Evolutionary conservation across 2,329 filamentous ascomycete species (phyloP).

Genomic region (Penicillium occitanis): DNA sequence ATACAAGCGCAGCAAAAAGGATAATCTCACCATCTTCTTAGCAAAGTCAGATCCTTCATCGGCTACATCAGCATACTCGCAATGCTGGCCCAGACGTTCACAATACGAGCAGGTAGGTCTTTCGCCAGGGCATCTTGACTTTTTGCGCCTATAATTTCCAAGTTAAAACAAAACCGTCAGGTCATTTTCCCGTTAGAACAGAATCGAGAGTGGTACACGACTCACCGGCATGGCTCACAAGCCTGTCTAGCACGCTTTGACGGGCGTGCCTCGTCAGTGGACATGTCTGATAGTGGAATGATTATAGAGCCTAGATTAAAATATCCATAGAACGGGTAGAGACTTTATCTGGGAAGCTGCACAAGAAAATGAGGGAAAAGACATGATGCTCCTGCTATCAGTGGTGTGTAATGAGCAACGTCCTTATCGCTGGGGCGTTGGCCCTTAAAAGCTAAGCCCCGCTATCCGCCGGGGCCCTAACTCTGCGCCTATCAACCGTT

Average conservation of each 20-base stretch:
- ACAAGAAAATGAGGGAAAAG: background rate
- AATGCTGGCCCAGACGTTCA: slow-evolving; percentile 48
- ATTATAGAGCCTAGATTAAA: no score
- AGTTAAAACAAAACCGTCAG: no score
- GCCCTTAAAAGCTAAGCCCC: background rate
- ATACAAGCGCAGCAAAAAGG: background rate
- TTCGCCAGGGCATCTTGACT: slow-evolving; percentile 53
- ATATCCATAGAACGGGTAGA: no score
- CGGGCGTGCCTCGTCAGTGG: background rate
- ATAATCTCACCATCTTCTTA: slow-evolving; percentile 14
- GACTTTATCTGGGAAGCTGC: background rate
- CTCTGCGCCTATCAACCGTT: background rate
- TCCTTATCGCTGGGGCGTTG: background rate
- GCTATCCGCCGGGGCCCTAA: background rate
- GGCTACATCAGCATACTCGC: slow-evolving; percentile 40
- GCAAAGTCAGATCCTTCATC: slow-evolving; percentile 29
- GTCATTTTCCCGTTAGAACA: no score
- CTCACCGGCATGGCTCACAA: slow-evolving; percentile 45
- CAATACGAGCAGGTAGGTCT: slow-evolving; percentile 52
- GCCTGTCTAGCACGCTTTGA: slow-evolving; percentile 30
- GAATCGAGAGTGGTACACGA: background rate
- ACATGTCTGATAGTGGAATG: background rate
- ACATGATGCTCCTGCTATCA: background rate
- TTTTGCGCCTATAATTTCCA: slow-evolving; percentile 45
- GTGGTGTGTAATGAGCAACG: background rate